Evolutionary conservation across 2,329 filamentous ascomycete species (phyloP).

Genomic region (Claviceps sp.): DNA sequence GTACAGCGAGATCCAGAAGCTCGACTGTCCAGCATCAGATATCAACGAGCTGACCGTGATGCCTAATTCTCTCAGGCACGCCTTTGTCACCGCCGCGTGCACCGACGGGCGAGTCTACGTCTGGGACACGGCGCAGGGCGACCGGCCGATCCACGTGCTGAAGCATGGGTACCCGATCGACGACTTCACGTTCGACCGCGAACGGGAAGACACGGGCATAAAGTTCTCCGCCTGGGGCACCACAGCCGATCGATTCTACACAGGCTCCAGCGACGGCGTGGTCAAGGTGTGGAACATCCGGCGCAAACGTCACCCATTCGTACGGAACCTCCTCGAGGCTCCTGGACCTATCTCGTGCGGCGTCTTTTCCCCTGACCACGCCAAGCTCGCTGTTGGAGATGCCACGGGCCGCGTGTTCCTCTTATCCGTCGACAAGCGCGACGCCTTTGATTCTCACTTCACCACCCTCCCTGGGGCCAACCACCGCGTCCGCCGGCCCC

Average conservation of each 20-base stretch:
- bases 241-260: conserved; percentile 44
- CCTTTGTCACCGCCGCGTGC: conserved; percentile 46
- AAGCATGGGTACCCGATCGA: conserved; percentile 34
- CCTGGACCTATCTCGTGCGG: conserved; percentile 44
- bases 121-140: conserved; percentile 46
- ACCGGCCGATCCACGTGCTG: conserved; percentile 41
- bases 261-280: conserved; percentile 48
- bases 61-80: conserved; percentile 36
- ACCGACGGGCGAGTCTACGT: conserved; percentile 50
- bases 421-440: conserved; percentile 34
- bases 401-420: conserved; percentile 47
- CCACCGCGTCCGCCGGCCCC: conserved; percentile 29
- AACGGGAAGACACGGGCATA: conserved; percentile 45
- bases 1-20: conserved; percentile 33
- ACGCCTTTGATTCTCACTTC: conserved; percentile 21
- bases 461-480: conserved; percentile 22
- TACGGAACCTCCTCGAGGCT: conserved; percentile 40
- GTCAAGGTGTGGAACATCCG: conserved; percentile 52
- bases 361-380: conserved; percentile 42
- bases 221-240: conserved; percentile 51
- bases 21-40: conserved; percentile 46
- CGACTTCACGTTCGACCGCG: conserved; percentile 29
- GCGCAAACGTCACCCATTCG: conserved; percentile 26
- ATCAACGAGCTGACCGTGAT: conserved; percentile 49
- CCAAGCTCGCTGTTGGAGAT: conserved; percentile 45